Conservation (phyloP, 2,329 filamentous ascomycete genomes). For the Aschersonia sp. region DNA sequence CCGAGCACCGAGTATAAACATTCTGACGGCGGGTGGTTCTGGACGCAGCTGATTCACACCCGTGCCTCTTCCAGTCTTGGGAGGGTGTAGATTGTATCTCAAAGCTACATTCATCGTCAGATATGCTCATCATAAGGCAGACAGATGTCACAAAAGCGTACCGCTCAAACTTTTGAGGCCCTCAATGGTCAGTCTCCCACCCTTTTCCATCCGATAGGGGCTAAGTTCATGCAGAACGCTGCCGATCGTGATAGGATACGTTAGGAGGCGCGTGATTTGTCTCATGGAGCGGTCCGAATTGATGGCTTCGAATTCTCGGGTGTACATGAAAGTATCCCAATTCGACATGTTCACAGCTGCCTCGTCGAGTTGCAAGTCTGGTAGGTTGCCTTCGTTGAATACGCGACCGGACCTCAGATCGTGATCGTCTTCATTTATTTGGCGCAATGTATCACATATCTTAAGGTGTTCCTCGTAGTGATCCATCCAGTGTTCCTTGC, state of each 20-base stretch:
- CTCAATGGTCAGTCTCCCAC: constrained; percentile 66
- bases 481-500: constrained; percentile 86
- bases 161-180: constrained; percentile 88
- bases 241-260: constrained; percentile 83
- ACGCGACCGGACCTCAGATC: constrained; percentile 79
- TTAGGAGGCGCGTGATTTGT: constrained; percentile 83
- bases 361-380: constrained; percentile 79
- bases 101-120: constrained; percentile 41
- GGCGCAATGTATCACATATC: constrained; percentile 76
- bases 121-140: neutral
- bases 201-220: constrained; percentile 69
- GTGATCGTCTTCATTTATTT: constrained; percentile 98
- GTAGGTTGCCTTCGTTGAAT: constrained; percentile 90
- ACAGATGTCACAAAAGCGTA: constrained; percentile 28
- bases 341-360: constrained; percentile 93
- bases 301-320: constrained; percentile 77
- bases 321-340: constrained; percentile 96
- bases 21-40: constrained; percentile 72
- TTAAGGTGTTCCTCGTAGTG: constrained; percentile 89
- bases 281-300: constrained; percentile 83
- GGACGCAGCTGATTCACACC: constrained; percentile 68
- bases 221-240: constrained; percentile 90
- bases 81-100: constrained; percentile 85
- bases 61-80: constrained; percentile 57
- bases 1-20: constrained; percentile 87